Evolutionary conservation across 2,329 filamentous ascomycete genomes (phyloP), one percentile per base, ranked within the genome.

Genomic region (Colletotrichum eleusines): DNA sequence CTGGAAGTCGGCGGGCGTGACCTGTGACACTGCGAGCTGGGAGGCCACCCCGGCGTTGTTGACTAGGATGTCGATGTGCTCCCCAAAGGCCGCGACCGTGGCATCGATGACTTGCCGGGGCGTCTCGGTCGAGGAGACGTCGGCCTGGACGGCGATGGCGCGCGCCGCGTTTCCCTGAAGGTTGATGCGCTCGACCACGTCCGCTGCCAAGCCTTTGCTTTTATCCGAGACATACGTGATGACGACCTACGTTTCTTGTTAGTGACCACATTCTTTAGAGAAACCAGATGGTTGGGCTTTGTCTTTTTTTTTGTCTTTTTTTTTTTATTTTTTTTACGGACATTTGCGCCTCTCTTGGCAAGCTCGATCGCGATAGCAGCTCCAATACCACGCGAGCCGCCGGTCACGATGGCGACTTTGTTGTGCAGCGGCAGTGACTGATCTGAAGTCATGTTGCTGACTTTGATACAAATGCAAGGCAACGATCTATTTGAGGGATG

Each of bases 361-460:
- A 90, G 84, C 77, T 89, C 84, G 60, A 85, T 79, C 66, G 87
- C 88, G 80, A 89, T 89, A 66, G 84, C 85, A 66, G 84, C 84
- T 59, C 88, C 88, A 66, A 90, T 89, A 72, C 88, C 88, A 78
- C 88, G 85, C 76, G 87, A 82, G 81, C 73, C 71, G 8, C 80
- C 80, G 9, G 66, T 69, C 33, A 69, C 53, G n/a, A 69, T 50
- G 6, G 66, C 66, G 26, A 54, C 60, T 40, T 59, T 65, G 46
- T 78, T 79, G 7, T 77, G 74, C 38, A 83, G 76, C 66, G 76
- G 74, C 73, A 26, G 5, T 71, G 64, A 6, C 28, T 38, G 20
- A 7, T 16, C 14, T 9, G 60, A 23, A 51, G 35, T 2, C 60
- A 54, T 54, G 6, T 53, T 53, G 20, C 26, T 6, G 35, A 51